A percentile compares a stretch with the other conserved stretches of the same genome.
phyloP scores from a whole-genome alignment of 495 filamentous ascomycete genomes.

The Podospora comata region DNA sequence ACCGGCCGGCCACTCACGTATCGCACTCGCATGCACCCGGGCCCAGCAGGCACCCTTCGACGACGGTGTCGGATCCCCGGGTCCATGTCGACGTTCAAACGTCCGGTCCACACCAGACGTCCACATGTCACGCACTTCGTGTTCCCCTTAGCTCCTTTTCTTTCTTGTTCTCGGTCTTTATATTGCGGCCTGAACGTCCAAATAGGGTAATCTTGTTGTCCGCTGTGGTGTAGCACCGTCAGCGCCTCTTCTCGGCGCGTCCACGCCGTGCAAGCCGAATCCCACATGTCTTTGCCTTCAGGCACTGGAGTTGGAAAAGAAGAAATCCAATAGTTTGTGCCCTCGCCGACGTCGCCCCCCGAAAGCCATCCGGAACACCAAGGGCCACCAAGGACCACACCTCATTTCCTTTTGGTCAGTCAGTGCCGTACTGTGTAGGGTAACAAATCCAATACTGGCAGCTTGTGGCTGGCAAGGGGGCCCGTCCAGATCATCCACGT shows the following conservation, averaged over 20 bases:
- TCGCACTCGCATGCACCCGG: background rate
- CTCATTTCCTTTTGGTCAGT: background rate
- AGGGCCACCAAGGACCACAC: background rate
- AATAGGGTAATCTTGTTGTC: background rate
- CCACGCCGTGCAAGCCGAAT: background rate
- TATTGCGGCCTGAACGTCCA: constrained; percentile 2
- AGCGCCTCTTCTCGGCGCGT: background rate
- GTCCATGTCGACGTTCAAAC: too few relatives aligned
- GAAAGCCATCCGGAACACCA: constrained; percentile 1
- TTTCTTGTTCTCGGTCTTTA: background rate
- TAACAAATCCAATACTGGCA: background rate
- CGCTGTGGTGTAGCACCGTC: background rate
- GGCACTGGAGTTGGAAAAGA: background rate
- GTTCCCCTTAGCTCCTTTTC: background rate
- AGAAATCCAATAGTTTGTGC: constrained; percentile 2
- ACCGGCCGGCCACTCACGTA: background rate
- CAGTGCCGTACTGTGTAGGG: too few relatives aligned
- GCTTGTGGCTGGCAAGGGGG: background rate
- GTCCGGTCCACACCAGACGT: too few relatives aligned
- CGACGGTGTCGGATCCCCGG: background rate
- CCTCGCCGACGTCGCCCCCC: background rate
- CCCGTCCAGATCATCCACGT: background rate
- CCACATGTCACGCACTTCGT: background rate
- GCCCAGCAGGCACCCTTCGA: background rate
- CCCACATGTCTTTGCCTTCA: background rate